Percentiles rank a stretch among this genome's conserved stretches.
phyloP scores from a whole-genome alignment of 1,284 basidiomycete species.

The Prillingera fragicola region DNA sequence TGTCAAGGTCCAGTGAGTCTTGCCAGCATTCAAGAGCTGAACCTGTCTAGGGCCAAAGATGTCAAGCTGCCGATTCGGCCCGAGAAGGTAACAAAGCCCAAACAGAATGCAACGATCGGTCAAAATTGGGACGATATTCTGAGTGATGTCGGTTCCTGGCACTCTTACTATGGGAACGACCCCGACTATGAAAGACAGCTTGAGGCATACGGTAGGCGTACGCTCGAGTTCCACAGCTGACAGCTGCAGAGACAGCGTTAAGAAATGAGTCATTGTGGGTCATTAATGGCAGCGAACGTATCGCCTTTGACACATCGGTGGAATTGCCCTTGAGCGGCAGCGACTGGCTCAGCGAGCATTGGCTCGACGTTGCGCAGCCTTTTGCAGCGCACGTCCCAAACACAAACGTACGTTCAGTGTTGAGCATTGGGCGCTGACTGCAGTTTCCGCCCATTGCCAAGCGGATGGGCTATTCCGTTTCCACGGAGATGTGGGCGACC shows the following conservation, averaged over 20 bases:
- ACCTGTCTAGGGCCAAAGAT: too few species aligned
- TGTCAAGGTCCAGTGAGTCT: slow-evolving; percentile 23
- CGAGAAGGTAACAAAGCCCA: too few species aligned
- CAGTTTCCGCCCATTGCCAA: not conserved
- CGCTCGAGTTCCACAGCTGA: not conserved
- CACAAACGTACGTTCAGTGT: slow-evolving; percentile 23
- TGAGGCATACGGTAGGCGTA: too few species aligned
- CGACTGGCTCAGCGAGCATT: not conserved
- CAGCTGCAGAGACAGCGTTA: too few species aligned
- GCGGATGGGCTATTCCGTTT: not conserved
- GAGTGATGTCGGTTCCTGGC: too few species aligned
- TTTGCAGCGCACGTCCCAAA: slow-evolving; percentile 24
- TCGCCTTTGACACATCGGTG: slow-evolving; percentile 17
- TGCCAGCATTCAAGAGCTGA: too few species aligned
- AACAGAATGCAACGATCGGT: too few species aligned
- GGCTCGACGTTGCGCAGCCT: slow-evolving; percentile 9
- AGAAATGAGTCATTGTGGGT: slow-evolving; percentile 16
- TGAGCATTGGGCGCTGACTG: too few species aligned
- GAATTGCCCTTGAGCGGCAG: not conserved
- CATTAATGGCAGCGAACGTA: slow-evolving; percentile 17
- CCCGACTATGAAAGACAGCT: too few species aligned
- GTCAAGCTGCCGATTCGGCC: too few species aligned
- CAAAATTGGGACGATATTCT: too few species aligned
- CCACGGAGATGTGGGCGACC: slow-evolving; percentile 12
- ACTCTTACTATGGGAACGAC: too few species aligned